Percentiles rank a stretch among this genome's conserved stretches.
Conservation (phyloP, 257 asterid species). For the Datura wrightii region DNA sequence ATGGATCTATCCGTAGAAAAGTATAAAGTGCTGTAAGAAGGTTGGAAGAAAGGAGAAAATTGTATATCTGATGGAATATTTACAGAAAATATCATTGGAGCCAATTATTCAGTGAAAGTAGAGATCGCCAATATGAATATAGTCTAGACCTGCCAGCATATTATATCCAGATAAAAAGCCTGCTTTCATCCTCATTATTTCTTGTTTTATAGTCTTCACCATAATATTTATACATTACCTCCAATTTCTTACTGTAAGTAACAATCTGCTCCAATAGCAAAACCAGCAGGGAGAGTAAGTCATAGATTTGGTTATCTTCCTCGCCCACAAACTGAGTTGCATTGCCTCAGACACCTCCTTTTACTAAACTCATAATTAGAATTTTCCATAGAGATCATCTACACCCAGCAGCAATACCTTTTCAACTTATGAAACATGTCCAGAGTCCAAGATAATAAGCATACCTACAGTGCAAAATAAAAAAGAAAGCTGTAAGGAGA, state of each 20-base stretch:
- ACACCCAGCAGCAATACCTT: not conserved
- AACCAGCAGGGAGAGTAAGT: not conserved
- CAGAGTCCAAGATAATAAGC: slow-evolving; percentile 15
- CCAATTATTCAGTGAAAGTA: slow-evolving; percentile 14
- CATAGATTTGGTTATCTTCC: not conserved
- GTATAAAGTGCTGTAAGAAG: not conserved
- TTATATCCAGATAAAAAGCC: slow-evolving; percentile 1
- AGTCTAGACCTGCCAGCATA: not conserved
- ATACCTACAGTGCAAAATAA: not conserved
- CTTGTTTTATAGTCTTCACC: not conserved
- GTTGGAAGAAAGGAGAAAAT: not conserved
- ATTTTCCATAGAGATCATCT: not conserved
- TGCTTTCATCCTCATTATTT: not conserved
- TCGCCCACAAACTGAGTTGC: not conserved
- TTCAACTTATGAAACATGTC: not conserved
- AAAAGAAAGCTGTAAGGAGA: not conserved
- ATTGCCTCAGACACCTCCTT: not conserved
- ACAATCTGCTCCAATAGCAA: not conserved
- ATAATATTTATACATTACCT: too few species aligned
- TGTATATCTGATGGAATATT: not conserved
- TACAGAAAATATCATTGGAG: not conserved
- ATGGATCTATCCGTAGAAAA: not conserved
- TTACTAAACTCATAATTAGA: not conserved
- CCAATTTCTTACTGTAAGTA: not conserved
- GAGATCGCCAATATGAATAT: not conserved